phyloP scores from a whole-genome alignment of 2,329 filamentous ascomycete genomes.

The Penicillium nordicum region DNA sequence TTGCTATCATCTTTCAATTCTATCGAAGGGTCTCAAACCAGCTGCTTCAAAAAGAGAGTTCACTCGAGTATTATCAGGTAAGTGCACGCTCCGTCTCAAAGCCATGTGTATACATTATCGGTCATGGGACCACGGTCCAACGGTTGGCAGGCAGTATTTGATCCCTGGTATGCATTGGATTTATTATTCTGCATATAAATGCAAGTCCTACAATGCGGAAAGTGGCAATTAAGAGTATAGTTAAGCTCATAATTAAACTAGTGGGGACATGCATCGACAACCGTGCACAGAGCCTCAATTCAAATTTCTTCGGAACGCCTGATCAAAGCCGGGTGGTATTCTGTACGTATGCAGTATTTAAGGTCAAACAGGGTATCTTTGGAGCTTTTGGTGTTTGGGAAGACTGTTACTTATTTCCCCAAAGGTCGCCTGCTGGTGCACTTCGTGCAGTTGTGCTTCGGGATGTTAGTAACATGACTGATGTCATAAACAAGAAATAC shows the following conservation, averaged over 20 bases:
- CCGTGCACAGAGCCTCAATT: neutral
- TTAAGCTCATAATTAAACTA: neutral
- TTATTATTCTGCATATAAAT: too few species aligned
- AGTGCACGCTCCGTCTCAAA: neutral
- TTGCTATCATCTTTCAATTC: neutral
- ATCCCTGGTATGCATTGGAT: neutral
- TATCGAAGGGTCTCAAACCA: neutral
- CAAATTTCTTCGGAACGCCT: neutral
- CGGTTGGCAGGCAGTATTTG: neutral
- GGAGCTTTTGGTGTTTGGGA: too few species aligned
- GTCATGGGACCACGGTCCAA: neutral
- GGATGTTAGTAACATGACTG: neutral
- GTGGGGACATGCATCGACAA: neutral
- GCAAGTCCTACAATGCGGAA: neutral
- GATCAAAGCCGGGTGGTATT: neutral
- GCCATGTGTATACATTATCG: too few species aligned
- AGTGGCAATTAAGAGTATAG: neutral
- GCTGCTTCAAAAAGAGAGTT: neutral
- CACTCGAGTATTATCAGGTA: too few species aligned
- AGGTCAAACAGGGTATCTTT: neutral
- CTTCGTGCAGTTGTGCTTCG: neutral
- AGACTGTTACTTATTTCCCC: neutral
- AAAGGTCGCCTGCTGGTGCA: neutral
- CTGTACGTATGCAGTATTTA: neutral
- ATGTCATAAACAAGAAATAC: neutral